Percentiles rank a stretch among this genome's conserved stretches.
Conservation (phyloP, 208 protist genomes). For the Acanthamoeba castellanii region DNA sequence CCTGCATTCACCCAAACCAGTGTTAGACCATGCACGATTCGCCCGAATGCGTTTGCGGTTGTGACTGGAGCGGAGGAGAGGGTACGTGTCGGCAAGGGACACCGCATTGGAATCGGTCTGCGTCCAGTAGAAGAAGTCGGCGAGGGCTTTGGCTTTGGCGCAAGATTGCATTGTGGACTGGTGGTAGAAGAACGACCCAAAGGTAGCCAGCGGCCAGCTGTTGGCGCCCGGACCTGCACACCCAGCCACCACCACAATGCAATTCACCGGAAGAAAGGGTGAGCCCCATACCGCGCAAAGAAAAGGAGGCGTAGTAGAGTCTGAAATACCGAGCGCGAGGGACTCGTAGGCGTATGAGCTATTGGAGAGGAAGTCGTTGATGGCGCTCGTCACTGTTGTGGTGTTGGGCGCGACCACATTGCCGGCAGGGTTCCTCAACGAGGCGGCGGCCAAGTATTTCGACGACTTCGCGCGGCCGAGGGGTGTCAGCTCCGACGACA, state of each 20-base stretch:
- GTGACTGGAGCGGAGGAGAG: background rate
- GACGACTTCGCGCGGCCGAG: background rate
- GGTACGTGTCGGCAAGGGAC: background rate
- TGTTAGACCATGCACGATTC: too few species aligned
- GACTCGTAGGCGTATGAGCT: too few species aligned
- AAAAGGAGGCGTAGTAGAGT: too few species aligned
- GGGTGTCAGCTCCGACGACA: too few species aligned
- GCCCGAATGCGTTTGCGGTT: background rate
- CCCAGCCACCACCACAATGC: too few species aligned
- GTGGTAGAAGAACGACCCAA: constrained; percentile 3
- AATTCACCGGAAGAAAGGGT: too few species aligned
- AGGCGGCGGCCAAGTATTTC: background rate
- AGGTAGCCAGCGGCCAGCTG: background rate
- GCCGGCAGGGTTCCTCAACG: background rate
- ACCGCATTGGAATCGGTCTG: background rate
- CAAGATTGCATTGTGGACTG: background rate
- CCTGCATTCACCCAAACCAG: background rate
- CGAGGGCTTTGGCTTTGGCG: background rate
- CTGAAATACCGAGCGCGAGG: too few species aligned
- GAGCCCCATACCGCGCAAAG: too few species aligned
- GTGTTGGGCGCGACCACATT: background rate
- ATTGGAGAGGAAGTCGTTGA: background rate
- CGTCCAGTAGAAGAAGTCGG: background rate
- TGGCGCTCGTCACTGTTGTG: background rate
- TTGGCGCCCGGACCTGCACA: too few species aligned